Evolutionary conservation across 2,329 filamentous ascomycete species (phyloP), one percentile per base, ranked within the genome.

Genomic region (Trichoderma sp.): DNA sequence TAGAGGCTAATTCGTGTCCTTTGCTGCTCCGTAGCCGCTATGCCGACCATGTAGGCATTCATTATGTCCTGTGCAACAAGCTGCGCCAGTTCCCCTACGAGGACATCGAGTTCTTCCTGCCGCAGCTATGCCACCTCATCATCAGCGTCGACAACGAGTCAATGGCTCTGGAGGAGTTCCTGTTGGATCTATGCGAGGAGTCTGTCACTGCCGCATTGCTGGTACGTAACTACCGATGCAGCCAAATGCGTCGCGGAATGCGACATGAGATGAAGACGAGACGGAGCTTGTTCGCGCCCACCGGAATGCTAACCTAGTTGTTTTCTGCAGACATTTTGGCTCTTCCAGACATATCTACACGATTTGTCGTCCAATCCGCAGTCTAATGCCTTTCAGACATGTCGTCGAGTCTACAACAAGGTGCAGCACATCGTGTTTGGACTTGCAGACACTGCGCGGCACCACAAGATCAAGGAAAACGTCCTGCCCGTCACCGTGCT

Each of bases 71-170:
- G 71, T 94, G 92, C 84, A 91, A 90, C 75, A 95, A 95, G 86
- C 85, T 95, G 77, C 91, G 92, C 77, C 91, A 92, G 80, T 95
- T 95, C 77, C 91, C 90, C 71, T 95, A 94, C 82, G 91, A 93
- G 83, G 92, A 95, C 80, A 94, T 95, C 78, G 92, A 95, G 81
- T 95, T 95, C 88, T 95, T 94, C 84, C 86, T 95, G 59, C 92
- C 92, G 70, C 91, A 93, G 83, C 83, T 95, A 83, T 95, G 92
- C 78, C 92, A 95, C 81, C 88, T 95, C 71, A 89, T 94, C 80
- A 91, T 95, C 76, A 94, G 91, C 80, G 87, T 94, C 78, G 89
- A 94, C 83, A 95, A 94, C 80, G 92, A 95, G 83, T 94, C 92
- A 73, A 94, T 95, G 91, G 92, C 92, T 58, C 80, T 95, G 79